Percentiles rank a stretch among this genome's conserved stretches.
Conservation (phyloP, 768 basidiomycete species). For the Pisolithus sp. region DNA sequence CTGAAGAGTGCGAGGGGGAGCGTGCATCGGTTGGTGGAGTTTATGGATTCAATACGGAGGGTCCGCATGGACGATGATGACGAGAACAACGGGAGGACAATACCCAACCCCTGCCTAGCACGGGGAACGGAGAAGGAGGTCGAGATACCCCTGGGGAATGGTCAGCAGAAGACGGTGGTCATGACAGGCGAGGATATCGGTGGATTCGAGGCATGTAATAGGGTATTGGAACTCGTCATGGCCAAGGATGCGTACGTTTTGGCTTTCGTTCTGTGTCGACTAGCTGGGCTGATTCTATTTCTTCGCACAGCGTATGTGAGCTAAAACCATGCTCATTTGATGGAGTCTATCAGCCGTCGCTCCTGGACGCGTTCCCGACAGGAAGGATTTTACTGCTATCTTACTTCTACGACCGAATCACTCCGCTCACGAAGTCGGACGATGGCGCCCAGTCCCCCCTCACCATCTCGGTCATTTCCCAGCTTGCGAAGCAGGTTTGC, state of each 20-base stretch:
- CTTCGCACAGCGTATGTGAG: constrained; percentile 61
- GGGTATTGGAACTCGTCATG: constrained; percentile 81
- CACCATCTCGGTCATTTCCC: constrained; percentile 52
- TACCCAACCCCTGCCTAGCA: constrained; percentile 76
- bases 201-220: constrained; percentile 78
- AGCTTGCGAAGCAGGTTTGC: constrained; percentile 69
- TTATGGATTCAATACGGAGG: constrained; percentile 52
- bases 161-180: constrained; percentile 53
- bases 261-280: not conserved
- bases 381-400: constrained; percentile 89
- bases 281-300: not conserved
- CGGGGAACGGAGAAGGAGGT: constrained; percentile 57
- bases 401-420: constrained; percentile 95
- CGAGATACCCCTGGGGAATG: constrained; percentile 47
- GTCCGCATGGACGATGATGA: constrained; percentile 1
- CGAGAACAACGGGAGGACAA: constrained; percentile 3
- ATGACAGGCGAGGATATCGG: constrained; percentile 85
- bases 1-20: constrained; percentile 81
- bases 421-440: constrained; percentile 46
- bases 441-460: constrained; percentile 26
- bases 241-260: constrained; percentile 85
- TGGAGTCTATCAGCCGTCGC: constrained; percentile 93
- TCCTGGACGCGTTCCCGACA: constrained; percentile 79
- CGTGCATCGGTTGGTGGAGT: constrained; percentile 88
- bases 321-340: constrained; percentile 94